These are phyloP conservation scores for Fusarium clavum DNA, from an alignment of 2,329 filamentous ascomycete species.

Conservation along the genomic window DNA sequence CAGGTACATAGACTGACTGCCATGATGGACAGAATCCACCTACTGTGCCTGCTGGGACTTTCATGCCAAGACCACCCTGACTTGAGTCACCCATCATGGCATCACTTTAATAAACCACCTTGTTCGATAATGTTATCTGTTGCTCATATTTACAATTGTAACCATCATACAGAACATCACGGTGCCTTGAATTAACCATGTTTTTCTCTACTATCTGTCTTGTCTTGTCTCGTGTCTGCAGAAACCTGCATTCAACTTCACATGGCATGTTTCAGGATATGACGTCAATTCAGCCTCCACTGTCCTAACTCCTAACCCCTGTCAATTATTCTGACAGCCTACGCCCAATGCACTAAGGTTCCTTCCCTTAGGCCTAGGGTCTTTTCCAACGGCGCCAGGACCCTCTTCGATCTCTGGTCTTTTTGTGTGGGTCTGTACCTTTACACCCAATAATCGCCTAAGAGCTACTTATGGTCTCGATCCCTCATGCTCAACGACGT, in stretches of 20 bases:
- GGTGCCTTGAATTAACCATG: background rate
- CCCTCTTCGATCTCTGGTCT: constrained; percentile 14
- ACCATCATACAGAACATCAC: constrained; percentile 4
- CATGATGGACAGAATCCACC: background rate
- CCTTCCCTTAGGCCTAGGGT: background rate
- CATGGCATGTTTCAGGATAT: constrained; percentile 21
- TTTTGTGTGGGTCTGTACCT: constrained; percentile 1
- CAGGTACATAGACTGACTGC: background rate
- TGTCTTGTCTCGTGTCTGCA: constrained; percentile 15
- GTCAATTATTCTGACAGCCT: constrained; percentile 27
- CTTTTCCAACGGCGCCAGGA: constrained; percentile 22
- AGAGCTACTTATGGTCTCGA: constrained; percentile 20
- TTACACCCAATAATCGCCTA: background rate
- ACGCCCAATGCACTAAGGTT: constrained; percentile 17
- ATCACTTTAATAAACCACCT: constrained; percentile 4
- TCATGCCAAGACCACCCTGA: constrained; percentile 23
- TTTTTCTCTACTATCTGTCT: background rate
- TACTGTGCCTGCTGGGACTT: background rate
- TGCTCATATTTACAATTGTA: background rate
- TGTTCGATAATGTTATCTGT: background rate
- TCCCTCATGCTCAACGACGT: constrained; percentile 15
- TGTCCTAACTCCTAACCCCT: constrained; percentile 16
- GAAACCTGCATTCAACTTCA: constrained; percentile 20
- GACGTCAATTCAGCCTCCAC: constrained; percentile 36
- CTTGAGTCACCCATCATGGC: constrained; percentile 16